A percentile compares a stretch with the other conserved stretches of the same genome.
phyloP scores from a whole-genome alignment of 495 filamentous ascomycete species.

The Hypoxylon rickii region DNA sequence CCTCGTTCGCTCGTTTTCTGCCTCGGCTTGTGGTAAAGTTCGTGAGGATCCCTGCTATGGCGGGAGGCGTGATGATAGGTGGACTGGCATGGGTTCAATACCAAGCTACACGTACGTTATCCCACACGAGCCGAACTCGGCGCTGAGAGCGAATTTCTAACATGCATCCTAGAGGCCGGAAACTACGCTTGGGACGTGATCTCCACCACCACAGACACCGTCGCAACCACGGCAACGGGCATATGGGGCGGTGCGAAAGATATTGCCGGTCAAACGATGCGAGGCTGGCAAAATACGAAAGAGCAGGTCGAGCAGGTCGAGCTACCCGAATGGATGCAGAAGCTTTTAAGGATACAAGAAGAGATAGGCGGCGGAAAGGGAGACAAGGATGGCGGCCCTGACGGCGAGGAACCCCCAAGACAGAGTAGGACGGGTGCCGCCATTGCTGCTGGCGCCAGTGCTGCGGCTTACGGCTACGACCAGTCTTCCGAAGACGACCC shows the following conservation, averaged over 20 bases:
- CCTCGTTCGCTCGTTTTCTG: conserved; percentile 84
- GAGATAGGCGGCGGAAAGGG: conserved; percentile 45
- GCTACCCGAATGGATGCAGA: conserved; percentile 84
- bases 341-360: conserved; percentile 66
- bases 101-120: conserved; percentile 80
- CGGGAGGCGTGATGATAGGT: conserved; percentile 85
- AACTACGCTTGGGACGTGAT: conserved; percentile 86
- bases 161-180: conserved; percentile 68
- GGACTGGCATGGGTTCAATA: conserved; percentile 93
- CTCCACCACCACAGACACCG: conserved; percentile 68
- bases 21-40: conserved; percentile 90
- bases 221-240: conserved; percentile 65
- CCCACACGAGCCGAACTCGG: not conserved
- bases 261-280: conserved; percentile 75
- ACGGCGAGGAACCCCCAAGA: conserved; percentile 57
- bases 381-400: conserved; percentile 45
- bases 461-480: conserved; percentile 78
- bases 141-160: conserved; percentile 30
- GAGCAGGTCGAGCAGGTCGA: conserved; percentile 73
- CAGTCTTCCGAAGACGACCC: conserved; percentile 72
- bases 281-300: conserved; percentile 83
- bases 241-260: conserved; percentile 71
- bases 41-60: conserved; percentile 81
- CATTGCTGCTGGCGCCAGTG: conserved; percentile 63
- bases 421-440: conserved; percentile 64